phyloP scores from a whole-genome alignment of 768 basidiomycete genomes.

The Cubamyces sp. region DNA sequence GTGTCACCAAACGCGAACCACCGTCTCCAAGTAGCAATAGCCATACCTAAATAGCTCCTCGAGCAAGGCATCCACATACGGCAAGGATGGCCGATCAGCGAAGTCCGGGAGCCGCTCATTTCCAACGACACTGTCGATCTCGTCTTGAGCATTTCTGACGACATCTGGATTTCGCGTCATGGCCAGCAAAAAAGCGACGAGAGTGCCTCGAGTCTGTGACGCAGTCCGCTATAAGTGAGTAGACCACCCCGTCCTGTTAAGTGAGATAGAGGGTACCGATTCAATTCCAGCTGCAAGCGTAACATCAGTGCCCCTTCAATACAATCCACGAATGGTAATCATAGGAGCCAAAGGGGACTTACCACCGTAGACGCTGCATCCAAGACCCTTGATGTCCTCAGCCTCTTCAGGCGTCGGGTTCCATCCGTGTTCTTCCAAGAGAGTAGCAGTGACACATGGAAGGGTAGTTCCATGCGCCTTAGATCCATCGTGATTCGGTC shows the following conservation, averaged over 20 bases:
- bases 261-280: neutral
- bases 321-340: neutral
- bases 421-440: neutral
- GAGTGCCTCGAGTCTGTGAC: constrained; percentile 42
- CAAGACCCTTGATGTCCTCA: constrained; percentile 10
- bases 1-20: neutral
- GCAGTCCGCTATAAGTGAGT: neutral
- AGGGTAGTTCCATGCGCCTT: neutral
- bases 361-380: constrained; percentile 15
- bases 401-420: neutral
- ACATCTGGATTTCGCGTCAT: constrained; percentile 42
- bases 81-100: constrained; percentile 42
- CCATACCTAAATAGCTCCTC: constrained; percentile 37
- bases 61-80: constrained; percentile 43
- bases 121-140: constrained; percentile 47
- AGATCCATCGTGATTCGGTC: too few relatives aligned
- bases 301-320: neutral
- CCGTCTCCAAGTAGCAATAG: neutral
- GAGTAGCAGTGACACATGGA: neutral
- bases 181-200: constrained; percentile 42
- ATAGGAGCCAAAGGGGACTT: neutral
- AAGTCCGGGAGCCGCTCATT: constrained; percentile 42
- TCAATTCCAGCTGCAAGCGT: constrained; percentile 12
- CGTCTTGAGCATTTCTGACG: constrained; percentile 42
- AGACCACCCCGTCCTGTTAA: neutral